Conservation (phyloP, 225 moss, liverwort and hornwort genomes). For the Lunularia cruciata region DNA sequence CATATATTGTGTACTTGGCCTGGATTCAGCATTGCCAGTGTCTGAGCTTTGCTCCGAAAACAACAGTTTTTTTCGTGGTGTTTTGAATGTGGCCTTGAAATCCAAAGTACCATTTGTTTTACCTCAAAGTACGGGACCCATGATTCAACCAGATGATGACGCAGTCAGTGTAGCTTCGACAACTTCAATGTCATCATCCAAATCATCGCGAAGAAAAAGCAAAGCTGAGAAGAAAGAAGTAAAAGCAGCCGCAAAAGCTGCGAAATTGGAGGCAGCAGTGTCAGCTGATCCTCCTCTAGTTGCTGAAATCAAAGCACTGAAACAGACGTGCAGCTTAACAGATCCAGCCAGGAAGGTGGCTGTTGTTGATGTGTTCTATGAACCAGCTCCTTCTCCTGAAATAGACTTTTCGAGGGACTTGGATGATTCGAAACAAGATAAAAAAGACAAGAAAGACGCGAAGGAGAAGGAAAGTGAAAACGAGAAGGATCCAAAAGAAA, state of each 20-base stretch:
- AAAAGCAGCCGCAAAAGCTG: slow-evolving; percentile 36
- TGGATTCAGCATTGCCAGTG: slow-evolving; percentile 61
- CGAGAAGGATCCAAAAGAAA: slow-evolving; percentile 21
- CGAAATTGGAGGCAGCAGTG: slow-evolving; percentile 35
- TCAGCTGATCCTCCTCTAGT: slow-evolving; percentile 45
- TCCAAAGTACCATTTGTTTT: slow-evolving; percentile 28
- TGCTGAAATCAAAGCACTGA: slow-evolving; percentile 47
- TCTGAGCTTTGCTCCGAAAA: slow-evolving; percentile 53
- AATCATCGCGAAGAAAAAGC: slow-evolving; percentile 26
- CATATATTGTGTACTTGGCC: slow-evolving; percentile 75
- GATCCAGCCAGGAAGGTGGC: slow-evolving; percentile 68
- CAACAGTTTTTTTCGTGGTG: slow-evolving; percentile 63
- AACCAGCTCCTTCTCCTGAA: slow-evolving; percentile 39
- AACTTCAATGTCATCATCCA: slow-evolving; percentile 18
- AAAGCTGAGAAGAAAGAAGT: slow-evolving; percentile 25
- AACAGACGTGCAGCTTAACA: slow-evolving; percentile 41
- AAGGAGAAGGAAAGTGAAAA: slow-evolving; percentile 3
- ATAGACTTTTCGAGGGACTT: neutral
- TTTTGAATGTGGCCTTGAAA: slow-evolving; percentile 68
- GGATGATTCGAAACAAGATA: neutral
- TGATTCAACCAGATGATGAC: slow-evolving; percentile 31
- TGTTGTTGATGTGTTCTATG: slow-evolving; percentile 67
- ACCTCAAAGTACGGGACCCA: slow-evolving; percentile 7
- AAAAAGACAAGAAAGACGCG: neutral
- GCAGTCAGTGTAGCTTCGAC: slow-evolving; percentile 17